Percentiles rank a stretch among this genome's conserved stretches.
Evolutionary conservation across 441 rosid genomes (phyloP).

Genomic region (Populus hybrid): DNA sequence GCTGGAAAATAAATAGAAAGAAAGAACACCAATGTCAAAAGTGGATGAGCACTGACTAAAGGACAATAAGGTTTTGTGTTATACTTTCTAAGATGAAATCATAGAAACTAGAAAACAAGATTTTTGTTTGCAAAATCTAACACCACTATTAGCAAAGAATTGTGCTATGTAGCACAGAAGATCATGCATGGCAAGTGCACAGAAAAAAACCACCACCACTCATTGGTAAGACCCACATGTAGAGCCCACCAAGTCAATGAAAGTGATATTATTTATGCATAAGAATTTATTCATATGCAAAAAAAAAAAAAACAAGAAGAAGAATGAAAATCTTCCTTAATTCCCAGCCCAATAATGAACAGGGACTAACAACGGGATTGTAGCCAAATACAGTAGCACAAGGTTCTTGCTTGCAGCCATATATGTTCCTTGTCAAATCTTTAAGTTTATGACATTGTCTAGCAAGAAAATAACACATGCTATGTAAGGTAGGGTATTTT

Average conservation of each 20-base stretch:
- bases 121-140: not conserved
- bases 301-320: not conserved
- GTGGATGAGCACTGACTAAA: not conserved
- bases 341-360: too few species aligned
- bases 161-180: too few species aligned
- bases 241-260: not conserved
- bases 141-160: not conserved
- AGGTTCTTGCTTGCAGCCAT: not conserved
- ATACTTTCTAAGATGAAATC: not conserved
- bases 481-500: not conserved
- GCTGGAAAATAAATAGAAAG: conserved; percentile 28
- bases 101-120: conserved; percentile 26
- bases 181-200: too few species aligned
- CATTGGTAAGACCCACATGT: not conserved
- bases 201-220: not conserved
- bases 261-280: not conserved
- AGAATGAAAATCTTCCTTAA: too few species aligned
- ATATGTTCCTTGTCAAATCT: not conserved
- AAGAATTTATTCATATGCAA: not conserved
- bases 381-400: not conserved
- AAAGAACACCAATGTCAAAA: not conserved
- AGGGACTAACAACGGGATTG: not conserved
- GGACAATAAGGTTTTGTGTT: not conserved
- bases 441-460: not conserved
- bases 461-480: not conserved